Evolutionary conservation across 768 basidiomycete species (phyloP).

Genomic region (Mrakia hoshinonis): DNA sequence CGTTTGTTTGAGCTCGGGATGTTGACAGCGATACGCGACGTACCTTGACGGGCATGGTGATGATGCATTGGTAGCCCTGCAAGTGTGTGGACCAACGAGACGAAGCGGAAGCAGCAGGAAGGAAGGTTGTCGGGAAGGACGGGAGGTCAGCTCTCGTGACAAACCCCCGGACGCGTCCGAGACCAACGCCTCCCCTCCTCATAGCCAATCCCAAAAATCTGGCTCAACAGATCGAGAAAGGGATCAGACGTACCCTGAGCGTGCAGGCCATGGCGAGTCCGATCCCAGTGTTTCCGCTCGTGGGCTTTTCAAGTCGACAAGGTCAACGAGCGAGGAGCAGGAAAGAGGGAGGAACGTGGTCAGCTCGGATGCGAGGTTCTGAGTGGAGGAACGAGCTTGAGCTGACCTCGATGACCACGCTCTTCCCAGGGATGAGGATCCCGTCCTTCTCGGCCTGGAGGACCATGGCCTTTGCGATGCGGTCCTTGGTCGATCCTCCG

Average conservation of each 20-base stretch:
- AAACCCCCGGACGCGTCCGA: background rate
- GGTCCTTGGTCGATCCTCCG: conserved; percentile 91
- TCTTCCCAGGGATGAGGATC: conserved; percentile 71
- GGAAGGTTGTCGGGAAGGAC: background rate
- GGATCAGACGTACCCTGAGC: conserved; percentile 61
- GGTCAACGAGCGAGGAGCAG: background rate
- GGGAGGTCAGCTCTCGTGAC: no score
- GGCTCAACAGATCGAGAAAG: conserved; percentile 40
- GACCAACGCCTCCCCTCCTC: background rate
- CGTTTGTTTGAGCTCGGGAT: background rate
- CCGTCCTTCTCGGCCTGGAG: conserved; percentile 86
- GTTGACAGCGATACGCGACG: background rate
- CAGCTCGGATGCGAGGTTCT: background rate
- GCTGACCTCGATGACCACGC: conserved; percentile 86
- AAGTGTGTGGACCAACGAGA: conserved; percentile 67
- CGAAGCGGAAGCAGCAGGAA: conserved; percentile 50
- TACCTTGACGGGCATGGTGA: conserved; percentile 35
- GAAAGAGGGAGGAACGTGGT: conserved; percentile 15
- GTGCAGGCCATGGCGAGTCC: conserved; percentile 88
- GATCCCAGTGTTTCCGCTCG: conserved; percentile 96
- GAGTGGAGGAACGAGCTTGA: conserved; percentile 30
- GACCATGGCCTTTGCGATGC: conserved; percentile 89
- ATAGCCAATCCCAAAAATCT: background rate
- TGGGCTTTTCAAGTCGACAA: background rate
- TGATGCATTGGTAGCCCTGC: conserved; percentile 40